Evolutionary conservation across 2,329 filamentous ascomycete species (phyloP).

Genomic region (Bipolaris oryzae): DNA sequence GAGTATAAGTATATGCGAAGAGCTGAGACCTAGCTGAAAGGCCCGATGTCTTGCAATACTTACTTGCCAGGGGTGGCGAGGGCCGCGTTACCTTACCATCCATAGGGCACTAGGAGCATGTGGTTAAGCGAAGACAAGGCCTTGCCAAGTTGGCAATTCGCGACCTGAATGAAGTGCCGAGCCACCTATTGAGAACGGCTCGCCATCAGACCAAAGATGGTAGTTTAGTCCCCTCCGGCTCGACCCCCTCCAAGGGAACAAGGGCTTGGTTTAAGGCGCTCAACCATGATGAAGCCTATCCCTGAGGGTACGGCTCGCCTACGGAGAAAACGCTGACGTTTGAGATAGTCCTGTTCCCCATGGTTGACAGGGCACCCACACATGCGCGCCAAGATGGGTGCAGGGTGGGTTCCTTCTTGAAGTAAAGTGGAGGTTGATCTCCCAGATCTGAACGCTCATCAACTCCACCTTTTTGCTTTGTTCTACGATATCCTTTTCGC

Average conservation of each 20-base stretch:
- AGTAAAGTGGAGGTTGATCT: conserved; percentile 9
- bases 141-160: not conserved
- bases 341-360: conserved; percentile 1
- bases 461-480: conserved; percentile 7
- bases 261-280: not conserved
- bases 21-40: not conserved
- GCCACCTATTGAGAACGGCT: not conserved
- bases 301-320: conserved; percentile 6
- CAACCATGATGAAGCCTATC: not conserved
- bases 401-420: conserved; percentile 3
- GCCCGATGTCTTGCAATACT: conserved; percentile 3
- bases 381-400: not conserved
- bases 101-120: not conserved
- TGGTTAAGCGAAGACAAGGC: not conserved
- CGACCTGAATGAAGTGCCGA: not conserved
- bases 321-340: conserved; percentile 1
- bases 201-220: not conserved
- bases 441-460: conserved; percentile 4
- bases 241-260: conserved; percentile 1
- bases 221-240: not conserved
- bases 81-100: not conserved
- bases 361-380: not conserved
- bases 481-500: conserved; percentile 4
- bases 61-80: not conserved
- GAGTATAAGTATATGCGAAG: not conserved